Evolutionary conservation across 345 rosid species (phyloP).

Genomic region (Eucalyptus decipiens): DNA sequence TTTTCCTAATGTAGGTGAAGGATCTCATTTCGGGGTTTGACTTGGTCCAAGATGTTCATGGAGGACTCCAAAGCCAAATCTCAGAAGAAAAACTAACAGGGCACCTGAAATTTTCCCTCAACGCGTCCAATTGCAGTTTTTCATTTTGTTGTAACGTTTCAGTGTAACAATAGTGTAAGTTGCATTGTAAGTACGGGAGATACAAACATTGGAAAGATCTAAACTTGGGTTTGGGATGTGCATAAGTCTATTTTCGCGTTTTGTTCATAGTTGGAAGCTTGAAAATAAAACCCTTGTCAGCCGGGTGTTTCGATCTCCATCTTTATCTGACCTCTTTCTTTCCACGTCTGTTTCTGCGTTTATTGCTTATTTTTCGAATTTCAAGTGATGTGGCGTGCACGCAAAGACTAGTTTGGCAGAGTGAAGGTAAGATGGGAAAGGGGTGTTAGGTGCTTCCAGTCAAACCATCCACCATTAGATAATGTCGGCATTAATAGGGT

Average conservation of each 20-base stretch:
- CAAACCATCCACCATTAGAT: background rate
- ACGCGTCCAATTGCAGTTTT: background rate
- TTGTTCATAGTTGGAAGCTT: background rate
- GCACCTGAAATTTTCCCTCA: background rate
- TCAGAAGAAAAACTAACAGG: background rate
- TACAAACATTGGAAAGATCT: background rate
- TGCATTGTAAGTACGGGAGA: background rate
- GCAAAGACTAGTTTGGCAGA: background rate
- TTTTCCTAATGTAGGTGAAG: background rate
- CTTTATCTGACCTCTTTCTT: background rate
- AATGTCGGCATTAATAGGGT: background rate
- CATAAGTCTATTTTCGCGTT: background rate
- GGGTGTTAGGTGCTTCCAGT: background rate
- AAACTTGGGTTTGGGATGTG: background rate
- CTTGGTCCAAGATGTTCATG: background rate
- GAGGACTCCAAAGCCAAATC: background rate
- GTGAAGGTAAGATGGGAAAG: background rate
- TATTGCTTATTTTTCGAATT: background rate
- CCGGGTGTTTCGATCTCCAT: background rate
- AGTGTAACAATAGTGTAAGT: background rate
- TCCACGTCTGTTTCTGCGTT: background rate
- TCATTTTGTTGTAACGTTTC: background rate
- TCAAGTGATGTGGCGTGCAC: background rate
- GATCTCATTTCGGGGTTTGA: background rate
- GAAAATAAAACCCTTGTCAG: background rate